Evolutionary conservation across 495 filamentous ascomycete species (phyloP), one percentile per base, ranked within the genome.

Genomic region (Lasiosphaeriaceae sp.): DNA sequence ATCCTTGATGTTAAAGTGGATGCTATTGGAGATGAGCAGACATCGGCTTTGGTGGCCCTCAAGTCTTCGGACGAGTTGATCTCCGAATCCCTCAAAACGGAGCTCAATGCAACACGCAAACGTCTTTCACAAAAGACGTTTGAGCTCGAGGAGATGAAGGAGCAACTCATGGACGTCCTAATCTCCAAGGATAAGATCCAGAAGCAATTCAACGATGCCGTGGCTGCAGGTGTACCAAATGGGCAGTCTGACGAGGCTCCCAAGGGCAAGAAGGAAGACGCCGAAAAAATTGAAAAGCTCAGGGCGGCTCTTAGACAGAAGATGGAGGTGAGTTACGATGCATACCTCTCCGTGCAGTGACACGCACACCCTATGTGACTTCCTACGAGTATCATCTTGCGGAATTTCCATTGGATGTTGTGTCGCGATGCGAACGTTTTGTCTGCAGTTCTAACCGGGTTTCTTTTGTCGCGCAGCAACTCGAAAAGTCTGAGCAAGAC

Each of bases 161-260:
- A 72, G 39, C 78, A 82, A 62, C 73, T 82, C 22, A 66, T 81
- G 61, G 71, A 71, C 14, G 72, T 74, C 11, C 67, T 80, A n/a
- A 65, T 83, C 24, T 73, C 74, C 47, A 82, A 82, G 65, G 78
- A 82, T 56, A 78, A 77, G 58, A 71, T 82, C 23, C 72, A 74
- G 41, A 77, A 80, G 56, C 74, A 80, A 39, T 71, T 81, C 54
- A 77, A 80, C 48, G 70, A 72, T 19, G 60, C 63, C 9, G 43
- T 66, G 16, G 61, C 63, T 19, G 50, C 51, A 7, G 53, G 53
- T 22, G 39, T 43, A 12, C 39, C 39, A 6, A 50, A 41, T 17
- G 59, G 49, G 11, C 58, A n/a, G 26, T 21, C 35, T 45, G 58
- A 56, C 11, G 56, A 52, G 16, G 47, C 57, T 8, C 47, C 59